Evolutionary conservation across 306 rosid genomes (phyloP).

Genomic region (Inga leiocalycina): DNA sequence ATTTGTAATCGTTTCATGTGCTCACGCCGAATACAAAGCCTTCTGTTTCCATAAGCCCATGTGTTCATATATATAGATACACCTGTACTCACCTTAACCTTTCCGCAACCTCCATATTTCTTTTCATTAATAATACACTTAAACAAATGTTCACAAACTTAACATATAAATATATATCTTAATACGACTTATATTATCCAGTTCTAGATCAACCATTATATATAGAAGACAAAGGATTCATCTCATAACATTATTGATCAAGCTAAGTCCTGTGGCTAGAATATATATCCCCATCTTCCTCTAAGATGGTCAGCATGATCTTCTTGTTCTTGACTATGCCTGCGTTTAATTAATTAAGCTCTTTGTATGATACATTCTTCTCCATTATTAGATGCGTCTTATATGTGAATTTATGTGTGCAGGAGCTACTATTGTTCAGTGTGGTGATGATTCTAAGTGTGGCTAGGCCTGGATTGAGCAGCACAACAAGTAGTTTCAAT

Average conservation of each 20-base stretch:
- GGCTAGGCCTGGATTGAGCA: conserved; percentile 38
- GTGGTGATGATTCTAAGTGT: conserved; percentile 33
- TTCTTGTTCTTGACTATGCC: background rate
- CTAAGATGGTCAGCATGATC: conserved; percentile 9
- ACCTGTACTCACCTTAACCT: conserved; percentile 39
- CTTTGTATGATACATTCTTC: background rate
- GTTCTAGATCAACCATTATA: background rate
- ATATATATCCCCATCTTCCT: background rate
- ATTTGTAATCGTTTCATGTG: conserved; percentile 37
- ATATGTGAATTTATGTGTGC: background rate
- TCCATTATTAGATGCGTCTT: background rate
- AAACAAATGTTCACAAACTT: background rate
- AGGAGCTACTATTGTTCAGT: conserved; percentile 32
- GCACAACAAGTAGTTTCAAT: conserved; percentile 43
- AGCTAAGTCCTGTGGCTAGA: background rate
- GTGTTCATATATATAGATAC: conserved; percentile 40
- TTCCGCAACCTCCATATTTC: conserved; percentile 33
- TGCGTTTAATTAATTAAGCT: background rate
- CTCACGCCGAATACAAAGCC: conserved; percentile 31
- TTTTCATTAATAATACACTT: background rate
- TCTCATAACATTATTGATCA: background rate
- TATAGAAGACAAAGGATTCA: background rate
- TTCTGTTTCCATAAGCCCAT: conserved; percentile 39
- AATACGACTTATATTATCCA: background rate
- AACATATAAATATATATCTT: background rate